Conservation (phyloP, 106 monocot species). For the Xerophyta viscosa region DNA sequence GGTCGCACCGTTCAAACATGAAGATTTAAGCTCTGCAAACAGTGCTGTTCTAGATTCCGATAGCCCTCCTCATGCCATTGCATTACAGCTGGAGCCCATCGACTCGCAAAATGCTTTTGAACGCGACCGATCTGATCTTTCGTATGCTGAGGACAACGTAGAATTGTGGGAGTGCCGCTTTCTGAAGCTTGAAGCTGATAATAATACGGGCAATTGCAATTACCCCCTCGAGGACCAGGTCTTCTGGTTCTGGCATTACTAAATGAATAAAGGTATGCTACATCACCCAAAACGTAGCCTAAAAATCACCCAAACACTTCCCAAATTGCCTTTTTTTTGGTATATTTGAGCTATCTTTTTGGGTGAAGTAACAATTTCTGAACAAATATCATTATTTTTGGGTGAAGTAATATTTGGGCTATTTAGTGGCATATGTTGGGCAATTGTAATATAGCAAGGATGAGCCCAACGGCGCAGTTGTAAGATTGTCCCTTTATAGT, state of each 20-base stretch:
- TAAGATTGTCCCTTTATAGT: too few relatives aligned
- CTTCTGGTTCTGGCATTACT: conserved; percentile 31
- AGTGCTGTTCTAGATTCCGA: conserved; percentile 16
- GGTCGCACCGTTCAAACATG: conserved; percentile 13
- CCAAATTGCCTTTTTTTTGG: too few relatives aligned
- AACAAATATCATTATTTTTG: too few relatives aligned
- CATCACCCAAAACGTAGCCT: too few relatives aligned
- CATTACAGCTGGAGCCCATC: not conserved
- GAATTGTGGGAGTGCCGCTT: conserved; percentile 18
- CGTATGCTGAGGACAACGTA: conserved; percentile 15
- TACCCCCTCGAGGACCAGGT: conserved; percentile 21
- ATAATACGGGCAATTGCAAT: conserved; percentile 8
- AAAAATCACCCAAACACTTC: too few relatives aligned
- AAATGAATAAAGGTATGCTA: too few relatives aligned
- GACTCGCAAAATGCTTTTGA: conserved; percentile 29
- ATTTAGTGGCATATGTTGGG: too few relatives aligned
- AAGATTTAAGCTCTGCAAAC: conserved; percentile 27
- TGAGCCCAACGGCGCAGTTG: too few relatives aligned
- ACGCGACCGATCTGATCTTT: conserved; percentile 15
- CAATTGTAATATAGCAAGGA: too few relatives aligned
- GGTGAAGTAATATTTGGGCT: too few relatives aligned
- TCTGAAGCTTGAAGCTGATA: conserved; percentile 18
- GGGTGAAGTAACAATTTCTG: too few relatives aligned
- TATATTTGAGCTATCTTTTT: too few relatives aligned
- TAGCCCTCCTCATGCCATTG: conserved; percentile 10